These are phyloP conservation scores for Physocladia obscura DNA, from an alignment of 192 early-diverging fungal species.

Conservation along the genomic window DNA sequence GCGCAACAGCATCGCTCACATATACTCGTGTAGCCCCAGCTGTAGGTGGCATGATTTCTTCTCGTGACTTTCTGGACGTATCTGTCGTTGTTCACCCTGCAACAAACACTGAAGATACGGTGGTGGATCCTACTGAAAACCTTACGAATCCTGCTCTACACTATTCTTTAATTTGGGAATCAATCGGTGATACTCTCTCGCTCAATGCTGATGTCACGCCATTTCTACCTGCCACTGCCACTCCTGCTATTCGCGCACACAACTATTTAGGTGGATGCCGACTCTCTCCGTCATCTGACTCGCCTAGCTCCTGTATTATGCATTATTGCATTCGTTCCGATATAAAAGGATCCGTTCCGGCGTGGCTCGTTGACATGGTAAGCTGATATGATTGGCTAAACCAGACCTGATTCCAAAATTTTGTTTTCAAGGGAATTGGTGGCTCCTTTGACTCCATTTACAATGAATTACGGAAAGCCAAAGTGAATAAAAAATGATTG, in stretches of 20 bases:
- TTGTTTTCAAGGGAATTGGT: too few relatives aligned
- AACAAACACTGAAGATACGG: too few relatives aligned
- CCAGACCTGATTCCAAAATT: too few relatives aligned
- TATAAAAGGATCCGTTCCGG: slow-evolving; percentile 16
- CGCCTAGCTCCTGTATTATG: too few relatives aligned
- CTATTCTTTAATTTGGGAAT: slow-evolving; percentile 14
- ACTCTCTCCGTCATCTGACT: too few relatives aligned
- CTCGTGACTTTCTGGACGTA: slow-evolving; percentile 12
- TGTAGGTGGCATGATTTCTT: slow-evolving; percentile 12
- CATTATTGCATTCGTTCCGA: slow-evolving; percentile 14
- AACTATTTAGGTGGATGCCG: slow-evolving; percentile 2
- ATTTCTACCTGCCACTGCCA: neutral
- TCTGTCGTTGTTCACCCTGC: neutral
- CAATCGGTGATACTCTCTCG: neutral
- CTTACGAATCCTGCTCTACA: neutral
- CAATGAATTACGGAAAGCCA: slow-evolving; percentile 4
- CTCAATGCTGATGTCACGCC: neutral
- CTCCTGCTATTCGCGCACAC: neutral
- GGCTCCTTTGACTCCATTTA: slow-evolving; percentile 6
- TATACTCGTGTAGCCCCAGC: slow-evolving; percentile 2
- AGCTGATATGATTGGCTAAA: too few relatives aligned
- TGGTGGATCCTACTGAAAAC: neutral
- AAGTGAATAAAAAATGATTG: too few relatives aligned
- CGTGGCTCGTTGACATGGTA: slow-evolving; percentile 22
- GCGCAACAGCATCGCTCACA: neutral